These are phyloP conservation scores for Atalantia buxifolia DNA, from an alignment of 345 rosid genomes.

Conservation along the genomic window DNA sequence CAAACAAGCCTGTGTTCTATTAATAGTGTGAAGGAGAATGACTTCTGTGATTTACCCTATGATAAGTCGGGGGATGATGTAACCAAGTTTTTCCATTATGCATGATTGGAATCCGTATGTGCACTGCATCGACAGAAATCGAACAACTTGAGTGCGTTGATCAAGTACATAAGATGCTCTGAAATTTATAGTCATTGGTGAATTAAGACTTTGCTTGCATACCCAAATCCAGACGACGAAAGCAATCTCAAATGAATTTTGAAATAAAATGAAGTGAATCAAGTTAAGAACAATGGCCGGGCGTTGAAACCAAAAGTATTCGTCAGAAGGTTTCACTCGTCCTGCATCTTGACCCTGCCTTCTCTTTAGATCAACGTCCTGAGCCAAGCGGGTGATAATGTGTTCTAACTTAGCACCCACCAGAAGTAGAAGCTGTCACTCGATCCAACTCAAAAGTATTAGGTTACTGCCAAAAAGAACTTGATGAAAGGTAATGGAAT, in stretches of 20 bases:
- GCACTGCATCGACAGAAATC: conserved; percentile 26
- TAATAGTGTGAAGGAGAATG: background rate
- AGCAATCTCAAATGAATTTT: conserved; percentile 79
- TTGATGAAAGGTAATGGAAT: background rate
- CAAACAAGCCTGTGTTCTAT: background rate
- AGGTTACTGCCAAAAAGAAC: background rate
- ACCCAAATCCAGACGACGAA: conserved; percentile 93
- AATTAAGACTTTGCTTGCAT: background rate
- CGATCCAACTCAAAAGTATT: background rate
- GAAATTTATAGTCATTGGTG: too few species aligned
- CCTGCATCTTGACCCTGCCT: conserved; percentile 31
- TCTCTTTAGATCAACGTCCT: conserved; percentile 32
- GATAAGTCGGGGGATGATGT: conserved; percentile 64
- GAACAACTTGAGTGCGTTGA: background rate
- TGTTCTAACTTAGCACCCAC: conserved; percentile 81
- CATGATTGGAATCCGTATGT: conserved; percentile 82
- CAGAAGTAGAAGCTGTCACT: conserved; percentile 60
- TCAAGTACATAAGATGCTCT: too few species aligned
- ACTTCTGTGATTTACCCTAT: conserved; percentile 52
- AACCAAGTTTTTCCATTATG: conserved; percentile 69
- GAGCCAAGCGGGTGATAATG: conserved; percentile 55
- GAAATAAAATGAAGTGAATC: conserved; percentile 83
- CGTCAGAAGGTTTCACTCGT: conserved; percentile 63
- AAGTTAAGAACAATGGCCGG: conserved; percentile 54
- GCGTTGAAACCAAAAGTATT: conserved; percentile 64